Conservation (phyloP, 2,329 filamentous ascomycete species). For the Colletotrichum tamarilloi region DNA sequence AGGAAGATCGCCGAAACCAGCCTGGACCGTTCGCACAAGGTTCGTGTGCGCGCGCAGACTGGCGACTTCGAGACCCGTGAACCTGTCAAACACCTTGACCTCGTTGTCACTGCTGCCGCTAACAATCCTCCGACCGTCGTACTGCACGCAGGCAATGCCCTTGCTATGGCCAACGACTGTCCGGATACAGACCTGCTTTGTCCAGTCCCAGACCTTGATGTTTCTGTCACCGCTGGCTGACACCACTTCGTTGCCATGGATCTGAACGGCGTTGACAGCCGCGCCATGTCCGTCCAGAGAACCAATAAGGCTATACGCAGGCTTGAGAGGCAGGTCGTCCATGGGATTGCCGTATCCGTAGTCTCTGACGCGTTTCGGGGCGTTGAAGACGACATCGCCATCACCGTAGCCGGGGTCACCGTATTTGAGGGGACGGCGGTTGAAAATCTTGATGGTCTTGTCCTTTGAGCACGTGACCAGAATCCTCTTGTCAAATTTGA, state of each 20-base stretch:
- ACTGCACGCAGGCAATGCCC: constrained; percentile 97
- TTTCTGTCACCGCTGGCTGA: constrained; percentile 94
- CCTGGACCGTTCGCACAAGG: constrained; percentile 93
- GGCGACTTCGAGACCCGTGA: constrained; percentile 88
- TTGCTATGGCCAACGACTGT: constrained; percentile 91
- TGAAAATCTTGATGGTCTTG: constrained; percentile 97
- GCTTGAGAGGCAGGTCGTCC: constrained; percentile 63
- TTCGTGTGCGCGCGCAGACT: constrained; percentile 84
- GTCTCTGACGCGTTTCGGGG: constrained; percentile 61
- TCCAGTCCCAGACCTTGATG: constrained; percentile 96
- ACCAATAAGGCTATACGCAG: constrained; percentile 82
- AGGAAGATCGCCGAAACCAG: constrained; percentile 89
- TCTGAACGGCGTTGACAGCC: constrained; percentile 96
- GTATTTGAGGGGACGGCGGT: constrained; percentile 74
- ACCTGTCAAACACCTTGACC: constrained; percentile 92
- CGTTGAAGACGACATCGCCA: constrained; percentile 59
- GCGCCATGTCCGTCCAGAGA: constrained; percentile 86
- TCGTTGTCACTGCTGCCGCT: constrained; percentile 97
- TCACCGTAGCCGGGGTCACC: constrained; percentile 68
- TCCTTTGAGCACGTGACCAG: constrained; percentile 98
- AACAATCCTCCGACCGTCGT: constrained; percentile 91
- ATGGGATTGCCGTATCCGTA: constrained; percentile 62
- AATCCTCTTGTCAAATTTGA: constrained; percentile 90
- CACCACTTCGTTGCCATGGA: constrained; percentile 86
- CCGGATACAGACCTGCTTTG: constrained; percentile 77